These are phyloP conservation scores for Tetrapisispora nanseiensis DNA, from an alignment of 805 yeast species.

Conservation along the genomic window DNA sequence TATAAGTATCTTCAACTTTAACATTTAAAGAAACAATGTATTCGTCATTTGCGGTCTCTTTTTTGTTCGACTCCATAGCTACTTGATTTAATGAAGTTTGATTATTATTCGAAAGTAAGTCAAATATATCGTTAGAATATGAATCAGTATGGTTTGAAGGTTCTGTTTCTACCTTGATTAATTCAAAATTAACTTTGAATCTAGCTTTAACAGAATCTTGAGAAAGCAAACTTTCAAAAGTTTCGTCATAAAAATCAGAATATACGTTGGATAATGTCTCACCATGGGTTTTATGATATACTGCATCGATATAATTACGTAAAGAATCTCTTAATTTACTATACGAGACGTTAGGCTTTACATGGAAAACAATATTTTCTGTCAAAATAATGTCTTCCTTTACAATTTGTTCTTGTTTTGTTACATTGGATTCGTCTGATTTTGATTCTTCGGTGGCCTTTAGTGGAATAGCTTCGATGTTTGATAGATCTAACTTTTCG, in stretches of 20 bases:
- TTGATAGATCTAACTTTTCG: conserved; percentile 61
- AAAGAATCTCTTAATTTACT: conserved; percentile 37
- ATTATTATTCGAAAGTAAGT: conserved; percentile 12
- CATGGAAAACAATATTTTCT: conserved; percentile 25
- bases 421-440: conserved; percentile 7
- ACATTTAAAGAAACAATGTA: conserved; percentile 17
- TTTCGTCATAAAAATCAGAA: conserved; percentile 46
- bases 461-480: conserved; percentile 37
- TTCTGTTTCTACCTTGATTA: conserved; percentile 9
- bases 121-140: conserved; percentile 17
- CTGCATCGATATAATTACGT: conserved; percentile 35
- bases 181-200: conserved; percentile 17
- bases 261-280: conserved; percentile 13
- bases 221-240: conserved; percentile 49
- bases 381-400: not conserved
- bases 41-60: conserved; percentile 1
- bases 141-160: not conserved
- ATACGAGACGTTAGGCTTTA: conserved; percentile 24
- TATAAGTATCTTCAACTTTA: conserved; percentile 12
- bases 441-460: conserved; percentile 19
- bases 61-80: not conserved
- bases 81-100: not conserved
- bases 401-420: conserved; percentile 25
- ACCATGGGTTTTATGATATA: conserved; percentile 32
- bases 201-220: conserved; percentile 28